Percentiles rank a stretch among this genome's conserved stretches.
Conservation (phyloP, 495 filamentous ascomycete genomes). For the Penicillium cosmopolitanum region DNA sequence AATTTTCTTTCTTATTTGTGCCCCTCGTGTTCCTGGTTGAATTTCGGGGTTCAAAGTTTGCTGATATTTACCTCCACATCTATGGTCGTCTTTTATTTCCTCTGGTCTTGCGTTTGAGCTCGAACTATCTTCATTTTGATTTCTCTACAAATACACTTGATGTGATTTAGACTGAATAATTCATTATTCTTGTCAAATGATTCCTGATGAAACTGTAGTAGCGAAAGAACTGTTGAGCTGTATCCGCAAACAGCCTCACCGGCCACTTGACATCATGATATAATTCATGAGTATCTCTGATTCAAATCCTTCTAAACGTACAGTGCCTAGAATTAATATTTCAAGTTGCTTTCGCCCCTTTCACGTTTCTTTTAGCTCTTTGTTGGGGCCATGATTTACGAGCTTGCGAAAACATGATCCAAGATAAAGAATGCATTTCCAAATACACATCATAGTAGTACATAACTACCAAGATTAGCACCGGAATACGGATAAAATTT, state of each 20-base stretch:
- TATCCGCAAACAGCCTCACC: background rate
- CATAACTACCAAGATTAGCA: too few species aligned
- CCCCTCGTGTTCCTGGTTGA: constrained; percentile 15
- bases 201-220: background rate
- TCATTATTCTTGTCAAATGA: background rate
- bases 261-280: too few species aligned
- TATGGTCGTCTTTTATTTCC: background rate
- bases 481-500: too few species aligned
- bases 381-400: too few species aligned
- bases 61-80: background rate
- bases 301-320: too few species aligned
- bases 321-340: too few species aligned
- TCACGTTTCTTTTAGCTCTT: too few species aligned
- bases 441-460: too few species aligned
- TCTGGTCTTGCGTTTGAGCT: background rate
- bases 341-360: too few species aligned
- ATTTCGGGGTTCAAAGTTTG: constrained; percentile 9
- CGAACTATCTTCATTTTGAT: background rate
- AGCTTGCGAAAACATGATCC: too few species aligned
- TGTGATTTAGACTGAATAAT: background rate
- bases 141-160: background rate
- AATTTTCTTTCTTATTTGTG: constrained; percentile 19
- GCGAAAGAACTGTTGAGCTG: background rate
- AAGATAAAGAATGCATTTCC: too few species aligned
- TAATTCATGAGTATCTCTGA: too few species aligned